Conservation (phyloP, 176 grass and related monocot species). For the Carex cristatella region DNA sequence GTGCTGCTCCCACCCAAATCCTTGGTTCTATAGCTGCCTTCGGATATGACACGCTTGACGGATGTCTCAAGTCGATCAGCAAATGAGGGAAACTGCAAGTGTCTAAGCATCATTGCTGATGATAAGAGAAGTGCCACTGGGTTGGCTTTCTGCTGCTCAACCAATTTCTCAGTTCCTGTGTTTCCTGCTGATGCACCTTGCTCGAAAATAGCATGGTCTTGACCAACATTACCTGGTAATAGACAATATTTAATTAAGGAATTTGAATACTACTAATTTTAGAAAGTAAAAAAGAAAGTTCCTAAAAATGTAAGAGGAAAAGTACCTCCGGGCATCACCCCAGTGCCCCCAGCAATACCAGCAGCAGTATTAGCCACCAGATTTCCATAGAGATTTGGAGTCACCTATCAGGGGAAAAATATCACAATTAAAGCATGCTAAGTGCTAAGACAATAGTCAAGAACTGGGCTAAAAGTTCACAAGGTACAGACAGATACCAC, state of each 20-base stretch:
- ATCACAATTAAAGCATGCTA: neutral
- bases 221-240: conserved; percentile 81
- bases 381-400: conserved; percentile 97
- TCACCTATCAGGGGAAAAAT: conserved; percentile 52
- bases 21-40: conserved; percentile 60
- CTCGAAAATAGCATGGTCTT: conserved; percentile 91
- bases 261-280: conserved; percentile 6
- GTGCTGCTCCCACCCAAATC: conserved; percentile 73
- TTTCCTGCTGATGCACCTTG: conserved; percentile 97
- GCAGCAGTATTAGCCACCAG: conserved; percentile 94
- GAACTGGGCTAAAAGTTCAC: neutral
- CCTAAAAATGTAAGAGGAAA: conserved; percentile 10
- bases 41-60: conserved; percentile 59
- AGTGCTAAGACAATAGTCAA: neutral
- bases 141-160: conserved; percentile 75
- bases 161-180: conserved; percentile 60
- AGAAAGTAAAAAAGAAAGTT: neutral
- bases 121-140: conserved; percentile 82
- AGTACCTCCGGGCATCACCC: conserved; percentile 97
- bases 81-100: conserved; percentile 85
- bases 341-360: conserved; percentile 93
- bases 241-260: neutral
- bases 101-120: conserved; percentile 90
- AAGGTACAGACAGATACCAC: neutral
- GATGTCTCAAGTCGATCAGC: conserved; percentile 79